Evolutionary conservation across 805 yeast species (phyloP), one percentile per base, ranked within the genome.

Genomic region (Pichia deserticola): DNA sequence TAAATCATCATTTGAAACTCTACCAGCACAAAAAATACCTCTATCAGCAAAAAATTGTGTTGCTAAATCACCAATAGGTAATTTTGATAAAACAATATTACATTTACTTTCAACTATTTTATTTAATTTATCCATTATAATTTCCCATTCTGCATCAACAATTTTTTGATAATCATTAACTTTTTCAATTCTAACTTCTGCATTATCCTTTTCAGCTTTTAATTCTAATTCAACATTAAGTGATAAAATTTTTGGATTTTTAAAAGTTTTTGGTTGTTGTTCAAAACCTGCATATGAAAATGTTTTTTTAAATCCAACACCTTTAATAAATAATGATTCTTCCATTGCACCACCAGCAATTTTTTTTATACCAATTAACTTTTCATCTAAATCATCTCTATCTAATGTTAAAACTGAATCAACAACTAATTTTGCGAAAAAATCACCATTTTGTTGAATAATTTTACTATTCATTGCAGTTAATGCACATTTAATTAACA

Each of bases 81-180:
- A 75, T 66, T 89, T 89, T 15, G 97, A 90, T 53, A 93, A 78
- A 40, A 93, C 96, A 50, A 93, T 88, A 63, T 88, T 83, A 35
- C 97, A 97, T 29, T 98, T 98, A 4, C 95, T 77, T 29, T 75
- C 76, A 59, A 81, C 84, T 56, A 93, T 85, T 47, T 88, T 84
- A 61, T 87, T 85, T 57, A 93, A 77, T 70, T 93, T 93, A 63
- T 84, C 78, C 60, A 86, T 76, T 57, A 93, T 93, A 57, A 93
- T 86, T 66, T 87, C 81, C 98, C 99, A 93, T 70, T 93, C 99
- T n/a, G 99, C 99, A 69, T 93, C 98, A 20, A 93, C 99, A 51
- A 93, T 85, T 35, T 84, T 89, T 73, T 93, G 99, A 70, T 93
- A 93, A 60, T 92, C 97, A 51, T 80, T 78, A 49, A 93, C 97